A percentile compares a stretch with the other conserved stretches of the same genome.
phyloP scores from a whole-genome alignment of 805 yeast genomes.

The Suhomyces faveliae region DNA sequence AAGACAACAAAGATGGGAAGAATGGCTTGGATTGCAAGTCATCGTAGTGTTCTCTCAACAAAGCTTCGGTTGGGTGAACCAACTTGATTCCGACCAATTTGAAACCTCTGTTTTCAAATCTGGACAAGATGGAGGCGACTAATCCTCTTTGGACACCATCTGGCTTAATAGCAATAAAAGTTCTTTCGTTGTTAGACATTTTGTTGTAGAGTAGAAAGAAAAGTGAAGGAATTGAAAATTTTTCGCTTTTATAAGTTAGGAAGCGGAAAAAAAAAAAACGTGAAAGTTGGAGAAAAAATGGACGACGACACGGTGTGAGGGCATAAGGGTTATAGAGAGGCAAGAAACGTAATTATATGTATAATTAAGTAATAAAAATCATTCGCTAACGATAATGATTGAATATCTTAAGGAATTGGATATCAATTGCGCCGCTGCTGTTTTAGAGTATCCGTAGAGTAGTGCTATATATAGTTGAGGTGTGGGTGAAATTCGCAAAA shows the following conservation, averaged over 20 bases:
- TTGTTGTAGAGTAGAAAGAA: constrained; percentile 9
- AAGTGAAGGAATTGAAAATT: background rate
- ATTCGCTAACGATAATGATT: too few species aligned
- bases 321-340: too few species aligned
- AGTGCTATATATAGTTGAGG: background rate
- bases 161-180: constrained; percentile 93
- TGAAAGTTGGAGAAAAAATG: background rate
- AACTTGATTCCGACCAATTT: constrained; percentile 95
- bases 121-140: constrained; percentile 80
- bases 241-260: background rate
- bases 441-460: background rate
- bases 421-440: too few species aligned
- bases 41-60: constrained; percentile 90
- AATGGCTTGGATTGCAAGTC: constrained; percentile 96
- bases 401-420: too few species aligned
- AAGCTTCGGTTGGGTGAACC: constrained; percentile 78
- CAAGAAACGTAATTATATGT: too few species aligned
- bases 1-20: constrained; percentile 93
- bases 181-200: constrained; percentile 71
- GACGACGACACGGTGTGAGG: background rate
- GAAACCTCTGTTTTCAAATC: constrained; percentile 97
- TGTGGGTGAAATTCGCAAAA: background rate
- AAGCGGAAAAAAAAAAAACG: background rate
- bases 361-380: too few species aligned
- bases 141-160: constrained; percentile 99